Evolutionary conservation across 2,329 filamentous ascomycete species (phyloP), one percentile per base, ranked within the genome.

Genomic region (Ceratocystis alfenasii): DNA sequence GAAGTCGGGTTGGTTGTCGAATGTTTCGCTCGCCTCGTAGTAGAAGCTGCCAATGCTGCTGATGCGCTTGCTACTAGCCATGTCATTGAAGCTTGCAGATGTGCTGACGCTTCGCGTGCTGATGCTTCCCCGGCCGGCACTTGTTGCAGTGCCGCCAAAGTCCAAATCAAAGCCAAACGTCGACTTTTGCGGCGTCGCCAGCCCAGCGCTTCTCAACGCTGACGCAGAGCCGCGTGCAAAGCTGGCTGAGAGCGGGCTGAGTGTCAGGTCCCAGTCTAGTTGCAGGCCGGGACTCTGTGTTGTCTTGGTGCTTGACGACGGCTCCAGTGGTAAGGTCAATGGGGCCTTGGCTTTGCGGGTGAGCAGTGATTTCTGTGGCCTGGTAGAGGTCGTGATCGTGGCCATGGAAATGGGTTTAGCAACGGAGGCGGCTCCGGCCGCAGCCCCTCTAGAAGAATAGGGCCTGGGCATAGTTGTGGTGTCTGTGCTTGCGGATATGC

Each of bases 191-290:
- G 65, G 53, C 25, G 62, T 66, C 15, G 62, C 46, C 36, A 66
- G 30, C 15, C 65, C 66, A 3, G 63, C 63, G n/a, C 57, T 63
- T 3, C 33, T 50, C 17, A 65, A 17, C 8, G 46, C 66, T 44
- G 63, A 63, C 7, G 63, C 44, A 12, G 66, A 67, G 25, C 61
- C 53, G 5, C 46, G 59, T 8, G 66, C 66, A 65, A 67, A 67
- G 44, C 59, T 67, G 46, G 48, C 63, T 25, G 63, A 64, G n/a
- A 67, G 46, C 10, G 63, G 66, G 28, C 66, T 67, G 8, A 67
- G 59, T n/a, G 64, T 65, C 15, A 67, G 50, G 59, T 67, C 59
- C 66, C 66, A 67, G 41, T 67, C 61, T 2, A 67, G 66, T 28
- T 67, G 66, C 5, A 65, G 25, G 20, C 60, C 57, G 20, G 48